These are phyloP conservation scores for Pseudopithomyces maydicus DNA, from an alignment of 2,329 filamentous ascomycete species.

Conservation along the genomic window DNA sequence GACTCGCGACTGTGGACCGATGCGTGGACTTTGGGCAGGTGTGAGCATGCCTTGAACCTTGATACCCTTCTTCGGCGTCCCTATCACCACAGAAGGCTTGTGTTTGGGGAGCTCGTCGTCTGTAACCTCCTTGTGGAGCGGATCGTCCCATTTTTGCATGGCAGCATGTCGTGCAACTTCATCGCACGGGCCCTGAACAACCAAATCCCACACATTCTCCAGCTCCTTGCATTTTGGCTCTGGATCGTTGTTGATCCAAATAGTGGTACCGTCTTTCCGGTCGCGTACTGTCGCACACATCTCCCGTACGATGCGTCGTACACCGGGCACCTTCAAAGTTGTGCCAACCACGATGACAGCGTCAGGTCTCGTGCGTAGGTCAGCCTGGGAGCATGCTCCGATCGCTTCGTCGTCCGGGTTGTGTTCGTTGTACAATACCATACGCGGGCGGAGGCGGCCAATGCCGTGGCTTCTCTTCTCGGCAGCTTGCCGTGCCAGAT, in stretches of 20 bases:
- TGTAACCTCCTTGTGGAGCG: slow-evolving; percentile 39
- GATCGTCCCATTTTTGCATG: slow-evolving; percentile 63
- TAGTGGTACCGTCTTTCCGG: slow-evolving; percentile 80
- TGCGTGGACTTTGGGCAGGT: slow-evolving; percentile 42
- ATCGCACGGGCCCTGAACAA: slow-evolving; percentile 86
- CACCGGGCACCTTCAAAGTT: slow-evolving; percentile 91
- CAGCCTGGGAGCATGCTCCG: slow-evolving; percentile 83
- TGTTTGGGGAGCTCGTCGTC: slow-evolving; percentile 40
- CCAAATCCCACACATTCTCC: slow-evolving; percentile 90
- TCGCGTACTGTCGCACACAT: slow-evolving; percentile 86
- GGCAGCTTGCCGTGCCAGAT: slow-evolving; percentile 75
- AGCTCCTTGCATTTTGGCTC: slow-evolving; percentile 83
- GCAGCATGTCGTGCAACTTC: slow-evolving; percentile 77
- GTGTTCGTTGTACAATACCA: slow-evolving; percentile 96
- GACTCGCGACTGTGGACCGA: slow-evolving; percentile 26
- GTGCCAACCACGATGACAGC: slow-evolving; percentile 95
- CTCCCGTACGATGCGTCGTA: slow-evolving; percentile 85
- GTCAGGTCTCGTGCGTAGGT: slow-evolving; percentile 84
- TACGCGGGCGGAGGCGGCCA: slow-evolving; percentile 84
- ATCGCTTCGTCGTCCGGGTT: slow-evolving; percentile 98
- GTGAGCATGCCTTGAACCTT: slow-evolving; percentile 41
- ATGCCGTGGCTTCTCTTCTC: slow-evolving; percentile 94
- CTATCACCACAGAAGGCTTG: slow-evolving; percentile 39
- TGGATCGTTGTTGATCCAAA: slow-evolving; percentile 92
- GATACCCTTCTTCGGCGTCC: slow-evolving; percentile 39